These are phyloP conservation scores for Tephrocybe sp. DNA, from an alignment of 768 basidiomycete genomes.

Conservation along the genomic window DNA sequence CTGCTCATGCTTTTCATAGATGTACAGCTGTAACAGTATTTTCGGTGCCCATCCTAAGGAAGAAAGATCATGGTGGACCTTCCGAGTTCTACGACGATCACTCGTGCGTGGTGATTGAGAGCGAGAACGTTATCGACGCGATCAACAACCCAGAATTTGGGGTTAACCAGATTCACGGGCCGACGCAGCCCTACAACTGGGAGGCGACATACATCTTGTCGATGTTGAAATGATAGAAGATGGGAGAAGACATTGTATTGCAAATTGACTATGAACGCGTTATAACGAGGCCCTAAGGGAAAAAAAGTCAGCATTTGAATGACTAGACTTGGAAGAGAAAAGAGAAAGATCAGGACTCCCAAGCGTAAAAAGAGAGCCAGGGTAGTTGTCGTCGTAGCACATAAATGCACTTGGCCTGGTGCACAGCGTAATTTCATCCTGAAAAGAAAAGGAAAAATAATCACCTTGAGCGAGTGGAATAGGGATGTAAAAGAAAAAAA, in stretches of 20 bases:
- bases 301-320: constrained; percentile 2
- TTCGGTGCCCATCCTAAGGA: constrained; percentile 39
- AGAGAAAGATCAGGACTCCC: constrained; percentile 43
- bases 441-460: constrained; percentile 17
- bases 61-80: constrained; percentile 42
- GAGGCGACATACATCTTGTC: constrained; percentile 42
- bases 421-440: constrained; percentile 57
- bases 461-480: constrained; percentile 13
- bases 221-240: constrained; percentile 5
- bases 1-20: constrained; percentile 14
- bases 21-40: constrained; percentile 44
- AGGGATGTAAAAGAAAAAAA: constrained; percentile 4
- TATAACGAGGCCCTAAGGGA: no score
- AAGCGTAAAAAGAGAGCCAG: constrained; percentile 52
- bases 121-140: constrained; percentile 43
- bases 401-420: constrained; percentile 52
- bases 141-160: constrained; percentile 49
- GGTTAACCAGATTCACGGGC: constrained; percentile 45
- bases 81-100: constrained; percentile 32
- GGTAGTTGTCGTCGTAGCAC: constrained; percentile 46
- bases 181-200: constrained; percentile 36
- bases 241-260: background rate
- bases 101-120: constrained; percentile 45
- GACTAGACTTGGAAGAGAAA: background rate
- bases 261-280: background rate